Conservation (phyloP, 352 stramenopile species). For the Pythium apleroticum region DNA sequence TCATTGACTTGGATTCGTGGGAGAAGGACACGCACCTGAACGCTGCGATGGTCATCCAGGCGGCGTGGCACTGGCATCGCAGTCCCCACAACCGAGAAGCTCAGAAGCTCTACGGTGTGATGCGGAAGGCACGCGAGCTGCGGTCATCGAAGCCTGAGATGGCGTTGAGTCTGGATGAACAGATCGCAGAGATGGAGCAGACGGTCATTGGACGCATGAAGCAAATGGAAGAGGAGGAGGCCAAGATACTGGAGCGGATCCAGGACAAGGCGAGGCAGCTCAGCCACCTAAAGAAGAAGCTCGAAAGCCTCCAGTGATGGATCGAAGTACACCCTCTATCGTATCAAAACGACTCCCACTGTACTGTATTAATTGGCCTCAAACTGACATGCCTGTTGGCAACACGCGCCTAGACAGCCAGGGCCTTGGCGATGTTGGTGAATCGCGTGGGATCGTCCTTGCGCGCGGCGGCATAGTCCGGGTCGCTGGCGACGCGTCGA, state of each 20-base stretch:
- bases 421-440: constrained; percentile 49
- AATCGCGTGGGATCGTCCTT: constrained; percentile 36
- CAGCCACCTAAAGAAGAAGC: constrained; percentile 9
- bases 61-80: constrained; percentile 36
- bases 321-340: too few species aligned
- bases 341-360: background rate
- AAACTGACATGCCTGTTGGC: background rate
- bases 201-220: constrained; percentile 36
- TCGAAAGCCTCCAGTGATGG: background rate
- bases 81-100: constrained; percentile 2
- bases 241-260: constrained; percentile 39
- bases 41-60: constrained; percentile 45
- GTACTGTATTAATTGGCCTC: background rate
- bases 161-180: constrained; percentile 42
- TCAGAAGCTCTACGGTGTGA: constrained; percentile 30
- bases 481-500: constrained; percentile 48
- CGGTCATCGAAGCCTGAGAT: constrained; percentile 35
- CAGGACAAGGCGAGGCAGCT: constrained; percentile 34
- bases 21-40: constrained; percentile 44
- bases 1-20: constrained; percentile 67
- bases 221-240: constrained; percentile 38
- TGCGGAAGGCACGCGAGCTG: constrained; percentile 33
- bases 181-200: constrained; percentile 46
- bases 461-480: constrained; percentile 51
- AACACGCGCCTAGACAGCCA: constrained; percentile 32